These are phyloP conservation scores for Phytopythium kandeliae DNA, from an alignment of 352 stramenopile species.

Conservation along the genomic window DNA sequence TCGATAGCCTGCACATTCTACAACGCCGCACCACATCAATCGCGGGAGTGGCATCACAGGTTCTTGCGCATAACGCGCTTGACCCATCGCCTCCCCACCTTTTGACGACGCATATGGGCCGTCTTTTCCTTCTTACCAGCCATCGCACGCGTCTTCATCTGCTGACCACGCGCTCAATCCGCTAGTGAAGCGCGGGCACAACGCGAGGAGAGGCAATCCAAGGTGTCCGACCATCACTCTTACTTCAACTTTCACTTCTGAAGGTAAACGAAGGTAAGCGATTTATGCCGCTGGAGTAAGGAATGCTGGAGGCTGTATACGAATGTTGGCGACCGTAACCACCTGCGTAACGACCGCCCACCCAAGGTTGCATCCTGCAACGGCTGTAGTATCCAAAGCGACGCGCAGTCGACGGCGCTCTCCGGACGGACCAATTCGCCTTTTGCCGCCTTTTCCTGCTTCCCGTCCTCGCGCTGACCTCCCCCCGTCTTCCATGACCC, in stretches of 20 bases:
- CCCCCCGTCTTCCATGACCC: constrained; percentile 11
- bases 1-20: not conserved
- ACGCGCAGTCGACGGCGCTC: not conserved
- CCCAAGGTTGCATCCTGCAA: not conserved
- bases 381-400: constrained; percentile 5
- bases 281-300: not conserved
- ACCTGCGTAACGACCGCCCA: constrained; percentile 1
- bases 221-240: constrained; percentile 34
- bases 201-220: not conserved
- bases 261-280: constrained; percentile 4
- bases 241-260: constrained; percentile 23
- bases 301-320: not conserved
- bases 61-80: too few relatives aligned
- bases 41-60: too few relatives aligned
- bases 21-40: not conserved
- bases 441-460: not conserved
- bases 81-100: not conserved
- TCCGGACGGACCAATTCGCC: not conserved
- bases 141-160: constrained; percentile 10
- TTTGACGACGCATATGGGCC: not conserved
- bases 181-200: constrained; percentile 19
- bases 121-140: constrained; percentile 1
- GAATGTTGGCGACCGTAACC: constrained; percentile 3
- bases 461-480: not conserved
- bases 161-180: constrained; percentile 10